Evolutionary conservation across 345 rosid species (phyloP).

Genomic region (Gossypium arboreum): DNA sequence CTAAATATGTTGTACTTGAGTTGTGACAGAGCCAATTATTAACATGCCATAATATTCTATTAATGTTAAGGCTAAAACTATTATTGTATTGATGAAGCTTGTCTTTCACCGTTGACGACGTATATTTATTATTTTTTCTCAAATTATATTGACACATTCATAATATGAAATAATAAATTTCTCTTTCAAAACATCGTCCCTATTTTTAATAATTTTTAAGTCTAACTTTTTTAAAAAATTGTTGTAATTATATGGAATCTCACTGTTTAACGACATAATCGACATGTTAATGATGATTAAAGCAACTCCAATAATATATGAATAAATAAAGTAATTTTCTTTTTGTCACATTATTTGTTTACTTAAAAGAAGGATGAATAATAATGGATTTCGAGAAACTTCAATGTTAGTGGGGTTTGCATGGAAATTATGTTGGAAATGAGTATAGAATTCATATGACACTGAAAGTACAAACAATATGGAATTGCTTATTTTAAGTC

Average conservation of each 20-base stretch:
- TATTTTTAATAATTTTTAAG: background rate
- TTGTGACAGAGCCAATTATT: no score
- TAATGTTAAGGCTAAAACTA: no score
- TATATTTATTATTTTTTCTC: no score
- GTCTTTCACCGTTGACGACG: no score
- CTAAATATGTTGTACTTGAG: no score
- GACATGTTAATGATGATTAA: background rate
- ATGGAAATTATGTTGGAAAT: background rate
- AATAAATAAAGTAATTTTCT: background rate
- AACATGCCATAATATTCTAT: no score
- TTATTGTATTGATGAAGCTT: no score
- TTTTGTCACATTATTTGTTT: background rate
- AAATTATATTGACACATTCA: no score
- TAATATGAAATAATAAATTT: no score
- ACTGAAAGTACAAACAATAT: background rate
- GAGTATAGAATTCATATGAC: background rate
- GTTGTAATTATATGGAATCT: background rate
- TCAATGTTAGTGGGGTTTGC: background rate
- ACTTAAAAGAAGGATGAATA: background rate
- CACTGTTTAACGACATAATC: background rate
- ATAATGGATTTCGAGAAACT: conserved; percentile 5
- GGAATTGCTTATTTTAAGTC: background rate
- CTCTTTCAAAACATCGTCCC: no score
- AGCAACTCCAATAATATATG: background rate
- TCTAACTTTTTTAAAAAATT: background rate